These are phyloP conservation scores for Sodiomyces alkalinus DNA, from an alignment of 2,329 filamentous ascomycete genomes.

Conservation along the genomic window DNA sequence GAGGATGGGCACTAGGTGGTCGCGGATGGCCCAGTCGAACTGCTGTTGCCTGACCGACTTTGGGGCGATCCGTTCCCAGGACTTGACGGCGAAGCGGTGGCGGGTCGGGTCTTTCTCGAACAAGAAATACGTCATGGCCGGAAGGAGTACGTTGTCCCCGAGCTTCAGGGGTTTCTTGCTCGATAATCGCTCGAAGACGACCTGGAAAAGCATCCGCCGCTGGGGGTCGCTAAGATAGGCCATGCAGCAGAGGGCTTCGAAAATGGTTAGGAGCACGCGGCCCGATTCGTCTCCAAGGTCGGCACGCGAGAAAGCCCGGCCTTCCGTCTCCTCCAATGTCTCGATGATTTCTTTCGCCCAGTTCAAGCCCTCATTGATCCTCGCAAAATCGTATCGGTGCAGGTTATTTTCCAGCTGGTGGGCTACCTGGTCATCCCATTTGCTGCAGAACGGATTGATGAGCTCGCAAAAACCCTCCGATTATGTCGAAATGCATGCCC, in stretches of 20 bases:
- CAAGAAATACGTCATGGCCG: constrained; percentile 72
- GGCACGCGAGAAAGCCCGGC: constrained; percentile 29
- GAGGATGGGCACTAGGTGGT: constrained; percentile 54
- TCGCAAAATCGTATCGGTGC: constrained; percentile 42
- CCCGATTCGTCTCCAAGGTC: constrained; percentile 32
- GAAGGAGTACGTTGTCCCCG: constrained; percentile 54
- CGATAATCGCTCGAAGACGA: constrained; percentile 68
- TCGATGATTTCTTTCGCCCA: constrained; percentile 39
- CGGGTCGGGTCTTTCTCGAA: constrained; percentile 56
- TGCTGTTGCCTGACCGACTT: constrained; percentile 50
- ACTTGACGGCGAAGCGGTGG: constrained; percentile 49
- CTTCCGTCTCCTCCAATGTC: constrained; percentile 28
- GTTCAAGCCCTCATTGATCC: constrained; percentile 45
- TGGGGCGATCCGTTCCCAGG: constrained; percentile 51
- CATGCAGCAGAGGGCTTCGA: constrained; percentile 77
- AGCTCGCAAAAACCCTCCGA: too few species aligned
- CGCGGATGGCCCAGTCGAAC: constrained; percentile 78
- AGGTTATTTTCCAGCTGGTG: constrained; percentile 38
- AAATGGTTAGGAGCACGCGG: constrained; percentile 62
- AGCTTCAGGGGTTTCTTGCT: constrained; percentile 66
- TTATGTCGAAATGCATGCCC: constrained; percentile 11
- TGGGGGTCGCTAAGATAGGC: constrained; percentile 50
- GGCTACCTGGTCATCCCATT: constrained; percentile 35
- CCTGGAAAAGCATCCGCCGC: constrained; percentile 51
- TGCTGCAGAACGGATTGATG: too few species aligned